Percentiles rank a stretch among this genome's conserved stretches.
These are phyloP conservation scores for Fusarium nodosum DNA, from an alignment of 2,329 filamentous ascomycete species.

Conservation along the genomic window DNA sequence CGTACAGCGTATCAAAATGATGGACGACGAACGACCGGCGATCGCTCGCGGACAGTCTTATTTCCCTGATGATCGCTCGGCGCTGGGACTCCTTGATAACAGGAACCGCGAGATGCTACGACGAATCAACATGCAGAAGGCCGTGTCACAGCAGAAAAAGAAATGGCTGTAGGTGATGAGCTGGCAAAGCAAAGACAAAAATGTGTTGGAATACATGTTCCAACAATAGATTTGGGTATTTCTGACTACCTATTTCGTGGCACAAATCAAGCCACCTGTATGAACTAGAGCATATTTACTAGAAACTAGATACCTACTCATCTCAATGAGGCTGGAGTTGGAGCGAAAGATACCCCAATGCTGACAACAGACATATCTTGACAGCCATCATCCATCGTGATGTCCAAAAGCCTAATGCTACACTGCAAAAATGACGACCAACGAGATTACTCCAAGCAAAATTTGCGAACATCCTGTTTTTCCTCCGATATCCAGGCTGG, in stretches of 20 bases:
- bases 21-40: conserved; percentile 58
- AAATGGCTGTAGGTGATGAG: conserved; percentile 48
- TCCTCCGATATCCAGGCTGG: conserved; percentile 7
- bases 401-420: conserved; percentile 12
- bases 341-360: conserved; percentile 41
- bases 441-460: conserved; percentile 4
- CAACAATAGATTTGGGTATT: conserved; percentile 31
- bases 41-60: conserved; percentile 59
- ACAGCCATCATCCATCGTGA: conserved; percentile 21
- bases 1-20: conserved; percentile 92
- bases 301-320: conserved; percentile 46
- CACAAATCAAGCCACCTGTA: conserved; percentile 37
- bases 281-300: conserved; percentile 32
- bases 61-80: conserved; percentile 53
- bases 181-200: background rate
- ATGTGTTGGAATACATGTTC: conserved; percentile 25
- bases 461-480: conserved; percentile 5
- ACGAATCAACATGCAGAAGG: conserved; percentile 65
- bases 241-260: conserved; percentile 27
- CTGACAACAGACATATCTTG: conserved; percentile 33
- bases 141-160: conserved; percentile 54
- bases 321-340: conserved; percentile 48
- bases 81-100: conserved; percentile 65
- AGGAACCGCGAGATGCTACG: conserved; percentile 68
- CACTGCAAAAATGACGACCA: conserved; percentile 21